phyloP scores from a whole-genome alignment of 169 alveolate genomes.

The Blepharisma undulans region DNA sequence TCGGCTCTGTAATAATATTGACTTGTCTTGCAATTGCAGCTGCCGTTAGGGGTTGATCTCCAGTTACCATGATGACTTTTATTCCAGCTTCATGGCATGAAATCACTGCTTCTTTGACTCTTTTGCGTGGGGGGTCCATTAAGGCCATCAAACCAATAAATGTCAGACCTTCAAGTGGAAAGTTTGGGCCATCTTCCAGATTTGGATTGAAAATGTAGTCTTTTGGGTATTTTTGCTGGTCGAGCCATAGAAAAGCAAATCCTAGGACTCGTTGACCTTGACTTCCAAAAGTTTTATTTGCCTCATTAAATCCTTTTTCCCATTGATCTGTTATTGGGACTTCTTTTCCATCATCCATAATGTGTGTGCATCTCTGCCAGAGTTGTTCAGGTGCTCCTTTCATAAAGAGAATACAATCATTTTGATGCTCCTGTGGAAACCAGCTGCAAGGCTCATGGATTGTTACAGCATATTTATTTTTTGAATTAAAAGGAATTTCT shows the following conservation, averaged over 20 bases:
- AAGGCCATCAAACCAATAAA: constrained; percentile 79
- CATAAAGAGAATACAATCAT: constrained; percentile 36
- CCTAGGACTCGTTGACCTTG: constrained; percentile 68
- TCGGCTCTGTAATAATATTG: constrained; percentile 72
- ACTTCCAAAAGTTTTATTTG: constrained; percentile 48
- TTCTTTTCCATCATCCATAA: constrained; percentile 11
- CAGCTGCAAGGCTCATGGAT: constrained; percentile 45
- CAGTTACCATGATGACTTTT: constrained; percentile 88
- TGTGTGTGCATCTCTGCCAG: constrained; percentile 40
- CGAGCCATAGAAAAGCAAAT: constrained; percentile 51
- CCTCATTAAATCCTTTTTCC: constrained; percentile 34
- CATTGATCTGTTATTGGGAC: constrained; percentile 32
- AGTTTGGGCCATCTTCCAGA: constrained; percentile 55
- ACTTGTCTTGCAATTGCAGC: constrained; percentile 85
- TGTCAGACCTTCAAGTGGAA: constrained; percentile 73
- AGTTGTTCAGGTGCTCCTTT: constrained; percentile 68
- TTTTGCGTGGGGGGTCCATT: constrained; percentile 82
- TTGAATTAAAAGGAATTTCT: constrained; percentile 64
- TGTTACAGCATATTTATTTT: constrained; percentile 62
- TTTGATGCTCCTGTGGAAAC: not conserved
- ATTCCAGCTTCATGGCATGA: constrained; percentile 85
- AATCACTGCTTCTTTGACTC: constrained; percentile 76
- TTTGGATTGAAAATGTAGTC: not conserved
- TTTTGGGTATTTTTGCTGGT: not conserved
- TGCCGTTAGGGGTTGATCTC: constrained; percentile 87